phyloP scores from a whole-genome alignment of 116 monocot genomes.

The Cymodocea nodosa region DNA sequence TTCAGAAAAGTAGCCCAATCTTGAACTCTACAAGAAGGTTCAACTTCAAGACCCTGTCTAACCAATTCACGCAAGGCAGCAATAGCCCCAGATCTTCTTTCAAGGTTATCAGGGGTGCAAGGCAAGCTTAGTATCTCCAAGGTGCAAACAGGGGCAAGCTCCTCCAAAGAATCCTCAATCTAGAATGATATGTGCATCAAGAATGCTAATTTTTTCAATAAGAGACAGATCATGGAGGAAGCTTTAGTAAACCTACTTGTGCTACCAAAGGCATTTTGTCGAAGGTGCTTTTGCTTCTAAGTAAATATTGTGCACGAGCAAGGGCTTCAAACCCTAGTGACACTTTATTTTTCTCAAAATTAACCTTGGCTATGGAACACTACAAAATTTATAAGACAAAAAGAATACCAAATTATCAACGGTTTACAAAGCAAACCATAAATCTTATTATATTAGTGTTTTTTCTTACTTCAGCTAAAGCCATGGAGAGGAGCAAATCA shows the following conservation, averaged over 20 bases:
- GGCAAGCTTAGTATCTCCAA: slow-evolving; percentile 65
- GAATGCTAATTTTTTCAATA: slow-evolving; percentile 2
- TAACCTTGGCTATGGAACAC: slow-evolving; percentile 86
- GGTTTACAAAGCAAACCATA: background rate
- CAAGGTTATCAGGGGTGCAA: slow-evolving; percentile 58
- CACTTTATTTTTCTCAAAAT: slow-evolving; percentile 74
- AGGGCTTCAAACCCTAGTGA: slow-evolving; percentile 88
- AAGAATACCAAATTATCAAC: background rate
- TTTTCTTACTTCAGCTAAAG: slow-evolving; percentile 75
- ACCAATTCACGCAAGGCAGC: slow-evolving; percentile 76
- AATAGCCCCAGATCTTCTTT: slow-evolving; percentile 69
- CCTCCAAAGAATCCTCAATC: slow-evolving; percentile 97
- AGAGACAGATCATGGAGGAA: background rate
- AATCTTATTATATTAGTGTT: background rate
- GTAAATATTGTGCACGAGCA: slow-evolving; percentile 76
- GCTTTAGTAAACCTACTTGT: slow-evolving; percentile 39
- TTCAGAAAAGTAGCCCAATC: slow-evolving; percentile 83
- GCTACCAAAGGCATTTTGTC: slow-evolving; percentile 60
- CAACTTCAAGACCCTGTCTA: slow-evolving; percentile 89
- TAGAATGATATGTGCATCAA: slow-evolving; percentile 18
- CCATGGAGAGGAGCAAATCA: slow-evolving; percentile 89
- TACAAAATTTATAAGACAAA: slow-evolving; percentile 23
- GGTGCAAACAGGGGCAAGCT: slow-evolving; percentile 95
- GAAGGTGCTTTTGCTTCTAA: slow-evolving; percentile 68
- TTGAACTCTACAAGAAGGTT: slow-evolving; percentile 75